A percentile compares a stretch with the other conserved stretches of the same genome.
phyloP scores from a whole-genome alignment of 306 rosid species.

The Prosopis cineraria region DNA sequence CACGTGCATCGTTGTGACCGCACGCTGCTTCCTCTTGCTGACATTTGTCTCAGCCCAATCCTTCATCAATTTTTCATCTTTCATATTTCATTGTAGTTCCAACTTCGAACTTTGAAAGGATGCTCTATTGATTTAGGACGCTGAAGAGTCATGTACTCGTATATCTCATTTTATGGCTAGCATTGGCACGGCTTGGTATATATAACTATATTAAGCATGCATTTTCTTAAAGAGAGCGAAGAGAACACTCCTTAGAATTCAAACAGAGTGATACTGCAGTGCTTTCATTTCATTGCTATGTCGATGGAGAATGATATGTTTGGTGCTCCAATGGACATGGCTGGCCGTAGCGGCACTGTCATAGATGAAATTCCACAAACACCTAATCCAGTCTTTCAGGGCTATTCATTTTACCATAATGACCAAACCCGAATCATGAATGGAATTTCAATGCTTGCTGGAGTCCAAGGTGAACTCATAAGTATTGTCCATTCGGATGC shows the following conservation, averaged over 20 bases:
- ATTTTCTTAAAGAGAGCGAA: neutral
- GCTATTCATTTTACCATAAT: constrained; percentile 49
- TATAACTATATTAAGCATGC: neutral
- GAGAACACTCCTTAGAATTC: neutral
- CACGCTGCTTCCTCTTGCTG: neutral
- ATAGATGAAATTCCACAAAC: constrained; percentile 46
- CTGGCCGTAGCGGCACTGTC: constrained; percentile 34
- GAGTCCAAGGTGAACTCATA: constrained; percentile 39
- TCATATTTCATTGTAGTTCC: neutral
- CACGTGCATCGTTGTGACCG: constrained; percentile 18
- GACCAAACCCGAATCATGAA: constrained; percentile 40
- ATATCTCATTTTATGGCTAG: neutral
- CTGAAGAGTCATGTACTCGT: neutral
- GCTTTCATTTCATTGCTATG: neutral
- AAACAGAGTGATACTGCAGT: neutral
- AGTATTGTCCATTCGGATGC: constrained; percentile 28
- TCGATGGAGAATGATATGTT: constrained; percentile 51
- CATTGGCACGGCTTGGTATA: neutral
- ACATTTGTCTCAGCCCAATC: neutral
- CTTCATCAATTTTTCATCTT: neutral
- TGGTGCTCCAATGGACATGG: constrained; percentile 38
- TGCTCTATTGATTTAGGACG: neutral
- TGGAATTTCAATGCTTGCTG: constrained; percentile 46
- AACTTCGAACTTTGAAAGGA: constrained; percentile 3
- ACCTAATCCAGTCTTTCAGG: constrained; percentile 45